These are phyloP conservation scores for Helicostylum pulchrum DNA, from an alignment of 192 early-diverging fungal species.

Conservation along the genomic window DNA sequence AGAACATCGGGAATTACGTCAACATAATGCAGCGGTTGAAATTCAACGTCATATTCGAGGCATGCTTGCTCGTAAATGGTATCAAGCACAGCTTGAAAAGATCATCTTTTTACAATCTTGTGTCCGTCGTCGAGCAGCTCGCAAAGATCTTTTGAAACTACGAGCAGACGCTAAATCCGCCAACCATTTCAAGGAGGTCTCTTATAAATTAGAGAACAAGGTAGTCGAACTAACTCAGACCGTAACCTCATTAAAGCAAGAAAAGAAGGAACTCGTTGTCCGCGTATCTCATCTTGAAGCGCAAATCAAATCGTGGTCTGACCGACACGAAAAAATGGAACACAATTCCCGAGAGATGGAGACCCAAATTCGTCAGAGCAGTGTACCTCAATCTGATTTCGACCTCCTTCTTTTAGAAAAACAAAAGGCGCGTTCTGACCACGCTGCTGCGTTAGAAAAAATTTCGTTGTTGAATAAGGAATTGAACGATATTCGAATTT, in stretches of 20 bases:
- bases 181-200: constrained; percentile 89
- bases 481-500: constrained; percentile 55
- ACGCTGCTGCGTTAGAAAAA: constrained; percentile 53
- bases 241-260: constrained; percentile 63
- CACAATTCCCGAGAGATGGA: constrained; percentile 50
- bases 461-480: constrained; percentile 57
- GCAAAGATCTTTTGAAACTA: constrained; percentile 61
- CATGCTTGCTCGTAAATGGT: constrained; percentile 55
- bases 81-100: constrained; percentile 46
- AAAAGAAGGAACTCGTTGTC: constrained; percentile 60
- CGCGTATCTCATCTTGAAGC: constrained; percentile 61
- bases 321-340: constrained; percentile 69
- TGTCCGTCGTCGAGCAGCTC: constrained; percentile 69
- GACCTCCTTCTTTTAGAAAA: constrained; percentile 55
- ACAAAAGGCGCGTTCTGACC: constrained; percentile 55
- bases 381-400: constrained; percentile 48
- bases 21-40: constrained; percentile 65
- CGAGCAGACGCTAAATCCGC: constrained; percentile 86
- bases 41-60: constrained; percentile 78
- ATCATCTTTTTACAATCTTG: constrained; percentile 84
- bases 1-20: constrained; percentile 52
- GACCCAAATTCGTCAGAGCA: constrained; percentile 42
- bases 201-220: constrained; percentile 94
- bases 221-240: constrained; percentile 92
- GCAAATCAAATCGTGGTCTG: constrained; percentile 63